These are phyloP conservation scores for Sclerospora graminicola DNA, from an alignment of 352 stramenopile genomes.

Conservation along the genomic window DNA sequence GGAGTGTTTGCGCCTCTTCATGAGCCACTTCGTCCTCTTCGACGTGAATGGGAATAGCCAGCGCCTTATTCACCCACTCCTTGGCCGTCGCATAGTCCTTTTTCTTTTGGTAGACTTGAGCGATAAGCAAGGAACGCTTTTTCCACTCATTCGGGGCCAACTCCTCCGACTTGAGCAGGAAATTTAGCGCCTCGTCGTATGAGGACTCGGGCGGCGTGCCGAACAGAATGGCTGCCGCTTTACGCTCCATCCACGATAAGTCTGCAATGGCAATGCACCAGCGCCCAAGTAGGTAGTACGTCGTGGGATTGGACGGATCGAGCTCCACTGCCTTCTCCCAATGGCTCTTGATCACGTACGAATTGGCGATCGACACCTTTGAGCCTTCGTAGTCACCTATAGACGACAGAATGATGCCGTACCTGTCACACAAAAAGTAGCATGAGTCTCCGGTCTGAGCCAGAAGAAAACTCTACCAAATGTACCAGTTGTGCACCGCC, in stretches of 20 bases:
- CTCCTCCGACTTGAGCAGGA: conserved; percentile 68
- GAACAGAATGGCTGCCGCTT: conserved; percentile 74
- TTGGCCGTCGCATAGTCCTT: conserved; percentile 50
- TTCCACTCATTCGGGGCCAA: conserved; percentile 73
- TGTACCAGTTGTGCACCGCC: conserved; percentile 71
- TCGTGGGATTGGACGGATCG: conserved; percentile 60
- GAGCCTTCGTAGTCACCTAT: conserved; percentile 82
- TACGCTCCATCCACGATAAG: conserved; percentile 79
- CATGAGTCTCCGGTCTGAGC: background rate
- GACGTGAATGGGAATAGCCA: conserved; percentile 37
- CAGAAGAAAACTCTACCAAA: background rate
- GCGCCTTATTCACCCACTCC: conserved; percentile 60
- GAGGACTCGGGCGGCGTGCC: conserved; percentile 67
- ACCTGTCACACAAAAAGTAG: conserved; percentile 17
- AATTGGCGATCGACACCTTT: conserved; percentile 77
- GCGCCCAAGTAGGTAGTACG: conserved; percentile 67
- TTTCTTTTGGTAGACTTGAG: conserved; percentile 77
- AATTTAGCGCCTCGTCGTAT: conserved; percentile 71
- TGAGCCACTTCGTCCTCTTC: conserved; percentile 68
- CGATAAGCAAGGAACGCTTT: conserved; percentile 74
- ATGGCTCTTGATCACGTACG: conserved; percentile 69
- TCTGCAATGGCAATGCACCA: conserved; percentile 83
- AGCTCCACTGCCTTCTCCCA: conserved; percentile 70
- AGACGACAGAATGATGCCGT: conserved; percentile 73
- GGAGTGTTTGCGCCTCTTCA: conserved; percentile 52